Evolutionary conservation across 495 filamentous ascomycete species (phyloP).

Genomic region (Penicillium mononematosum): DNA sequence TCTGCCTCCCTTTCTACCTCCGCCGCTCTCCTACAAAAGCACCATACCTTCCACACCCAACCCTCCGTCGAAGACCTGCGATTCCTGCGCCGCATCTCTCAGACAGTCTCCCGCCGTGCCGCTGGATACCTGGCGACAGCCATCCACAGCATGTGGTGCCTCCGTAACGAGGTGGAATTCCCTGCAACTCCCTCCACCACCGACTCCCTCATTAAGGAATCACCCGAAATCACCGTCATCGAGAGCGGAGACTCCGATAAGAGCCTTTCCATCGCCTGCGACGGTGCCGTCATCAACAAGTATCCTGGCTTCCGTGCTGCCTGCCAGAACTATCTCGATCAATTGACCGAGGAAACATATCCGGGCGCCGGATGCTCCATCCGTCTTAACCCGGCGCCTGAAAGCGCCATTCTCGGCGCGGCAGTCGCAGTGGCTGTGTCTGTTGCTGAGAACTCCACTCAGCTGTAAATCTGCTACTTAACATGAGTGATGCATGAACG

Average conservation of each 20-base stretch:
- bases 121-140: slow-evolving; percentile 63
- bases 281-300: slow-evolving; percentile 61
- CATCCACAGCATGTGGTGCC: slow-evolving; percentile 62
- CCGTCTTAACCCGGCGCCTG: slow-evolving; percentile 49
- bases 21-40: slow-evolving; percentile 47
- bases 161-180: slow-evolving; percentile 53
- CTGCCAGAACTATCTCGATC: slow-evolving; percentile 51
- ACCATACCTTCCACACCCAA: slow-evolving; percentile 46
- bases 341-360: slow-evolving; percentile 38
- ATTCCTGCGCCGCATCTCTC: slow-evolving; percentile 53
- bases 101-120: slow-evolving; percentile 58
- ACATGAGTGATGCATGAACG: slow-evolving; percentile 18
- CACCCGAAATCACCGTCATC: slow-evolving; percentile 43
- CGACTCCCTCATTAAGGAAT: slow-evolving; percentile 34
- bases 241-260: slow-evolving; percentile 35
- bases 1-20: slow-evolving; percentile 46
- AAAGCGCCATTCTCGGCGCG: slow-evolving; percentile 56
- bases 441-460: slow-evolving; percentile 25
- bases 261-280: slow-evolving; percentile 51
- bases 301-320: slow-evolving; percentile 54
- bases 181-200: slow-evolving; percentile 18
- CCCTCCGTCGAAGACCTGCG: slow-evolving; percentile 53
- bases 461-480: slow-evolving; percentile 2
- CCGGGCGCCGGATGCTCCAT: slow-evolving; percentile 28
- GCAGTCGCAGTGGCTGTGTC: slow-evolving; percentile 56